A percentile compares a stretch with the other conserved stretches of the same genome.
Conservation (phyloP, 1,284 basidiomycete genomes). For the Pyrrhoderma lamaoense region DNA sequence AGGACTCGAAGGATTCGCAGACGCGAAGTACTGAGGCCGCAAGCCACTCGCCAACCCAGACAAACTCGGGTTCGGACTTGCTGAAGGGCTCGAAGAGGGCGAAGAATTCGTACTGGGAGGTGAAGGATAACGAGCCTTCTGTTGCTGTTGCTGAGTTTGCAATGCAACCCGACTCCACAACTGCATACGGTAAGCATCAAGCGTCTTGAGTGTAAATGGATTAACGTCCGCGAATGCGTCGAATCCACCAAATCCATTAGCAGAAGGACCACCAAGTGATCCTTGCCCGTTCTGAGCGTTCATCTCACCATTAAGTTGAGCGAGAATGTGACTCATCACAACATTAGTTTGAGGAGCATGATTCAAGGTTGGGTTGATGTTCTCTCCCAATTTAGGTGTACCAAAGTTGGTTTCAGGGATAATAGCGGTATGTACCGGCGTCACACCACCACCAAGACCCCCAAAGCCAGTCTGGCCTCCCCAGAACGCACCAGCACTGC, state of each 20-base stretch:
- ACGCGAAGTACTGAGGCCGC: slow-evolving; percentile 50
- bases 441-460: slow-evolving; percentile 57
- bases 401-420: slow-evolving; percentile 45
- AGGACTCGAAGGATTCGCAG: slow-evolving; percentile 7
- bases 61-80: slow-evolving; percentile 22
- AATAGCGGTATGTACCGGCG: slow-evolving; percentile 79
- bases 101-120: slow-evolving; percentile 30
- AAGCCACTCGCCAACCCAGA: slow-evolving; percentile 44
- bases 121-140: slow-evolving; percentile 23
- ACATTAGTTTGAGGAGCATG: slow-evolving; percentile 20
- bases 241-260: slow-evolving; percentile 29
- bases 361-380: slow-evolving; percentile 76
- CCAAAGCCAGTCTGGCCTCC: slow-evolving; percentile 47
- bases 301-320: slow-evolving; percentile 1
- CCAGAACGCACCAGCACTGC: slow-evolving; percentile 54
- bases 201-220: slow-evolving; percentile 73
- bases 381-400: slow-evolving; percentile 50
- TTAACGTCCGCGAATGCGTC: slow-evolving; percentile 70
- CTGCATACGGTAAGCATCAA: slow-evolving; percentile 84
- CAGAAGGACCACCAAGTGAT: slow-evolving; percentile 6
- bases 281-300: not conserved
- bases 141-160: slow-evolving; percentile 25
- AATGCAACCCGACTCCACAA: slow-evolving; percentile 78
- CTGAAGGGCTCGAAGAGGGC: slow-evolving; percentile 19
- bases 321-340: slow-evolving; percentile 3